Percentiles rank a stretch among this genome's conserved stretches.
These are phyloP conservation scores for Gynochthodes officinalis DNA, from an alignment of 257 asterid genomes.

Conservation along the genomic window DNA sequence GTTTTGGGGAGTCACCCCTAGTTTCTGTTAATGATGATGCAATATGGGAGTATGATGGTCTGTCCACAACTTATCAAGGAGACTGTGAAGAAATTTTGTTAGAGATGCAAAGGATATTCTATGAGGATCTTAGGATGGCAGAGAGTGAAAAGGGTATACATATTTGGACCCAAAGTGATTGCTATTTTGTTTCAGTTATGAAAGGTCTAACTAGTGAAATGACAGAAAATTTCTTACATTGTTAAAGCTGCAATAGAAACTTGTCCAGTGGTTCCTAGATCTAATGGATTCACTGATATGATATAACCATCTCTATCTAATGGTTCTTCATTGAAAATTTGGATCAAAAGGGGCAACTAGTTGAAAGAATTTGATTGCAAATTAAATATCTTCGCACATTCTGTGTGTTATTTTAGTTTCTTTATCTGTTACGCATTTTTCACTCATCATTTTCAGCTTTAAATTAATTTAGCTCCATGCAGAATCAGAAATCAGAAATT, in stretches of 20 bases:
- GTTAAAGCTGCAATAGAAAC: not conserved
- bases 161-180: not conserved
- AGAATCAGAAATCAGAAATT: constrained; percentile 45
- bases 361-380: not conserved
- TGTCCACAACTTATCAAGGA: constrained; percentile 60
- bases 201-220: not conserved
- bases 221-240: not conserved
- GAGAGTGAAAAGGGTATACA: constrained; percentile 45
- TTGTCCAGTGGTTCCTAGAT: not conserved
- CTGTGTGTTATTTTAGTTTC: not conserved
- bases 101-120: constrained; percentile 87
- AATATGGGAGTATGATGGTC: constrained; percentile 91
- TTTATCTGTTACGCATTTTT: constrained; percentile 1
- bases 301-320: not conserved
- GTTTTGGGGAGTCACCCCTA: constrained; percentile 21
- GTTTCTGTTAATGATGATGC: constrained; percentile 45
- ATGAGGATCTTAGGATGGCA: constrained; percentile 65
- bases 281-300: not conserved
- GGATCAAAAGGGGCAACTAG: not conserved
- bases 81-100: constrained; percentile 81
- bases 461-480: constrained; percentile 36
- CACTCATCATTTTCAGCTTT: constrained; percentile 27
- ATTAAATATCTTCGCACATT: not conserved
- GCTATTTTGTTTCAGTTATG: not conserved
- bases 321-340: constrained; percentile 1